phyloP scores from a whole-genome alignment of 257 asterid genomes.

The Nicotiana otophora region DNA sequence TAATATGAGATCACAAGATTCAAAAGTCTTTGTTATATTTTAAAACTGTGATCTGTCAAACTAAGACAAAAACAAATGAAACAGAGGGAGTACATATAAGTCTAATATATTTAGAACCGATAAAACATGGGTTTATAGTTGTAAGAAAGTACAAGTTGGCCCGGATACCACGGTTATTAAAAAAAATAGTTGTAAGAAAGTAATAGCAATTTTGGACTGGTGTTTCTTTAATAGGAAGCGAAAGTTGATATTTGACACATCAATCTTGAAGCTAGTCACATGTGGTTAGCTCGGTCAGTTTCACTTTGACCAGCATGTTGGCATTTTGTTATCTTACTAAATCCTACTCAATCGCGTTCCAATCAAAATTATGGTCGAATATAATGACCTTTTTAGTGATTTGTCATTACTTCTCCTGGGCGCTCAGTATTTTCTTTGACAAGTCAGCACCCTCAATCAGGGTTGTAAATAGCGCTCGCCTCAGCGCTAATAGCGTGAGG shows the following conservation, averaged over 20 bases:
- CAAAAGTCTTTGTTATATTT: too few relatives aligned
- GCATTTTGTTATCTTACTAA: background rate
- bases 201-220: background rate
- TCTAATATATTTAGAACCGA: background rate
- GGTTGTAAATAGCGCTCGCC: too few relatives aligned
- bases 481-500: too few relatives aligned
- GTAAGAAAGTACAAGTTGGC: background rate
- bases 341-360: background rate
- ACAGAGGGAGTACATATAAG: background rate
- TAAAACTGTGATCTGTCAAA: too few relatives aligned
- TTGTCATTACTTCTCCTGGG: background rate
- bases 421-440: background rate
- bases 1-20: too few relatives aligned
- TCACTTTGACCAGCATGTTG: background rate
- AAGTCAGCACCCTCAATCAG: background rate
- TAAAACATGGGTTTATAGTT: background rate
- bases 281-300: background rate
- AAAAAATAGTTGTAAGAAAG: background rate
- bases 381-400: background rate
- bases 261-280: background rate
- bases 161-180: too few relatives aligned
- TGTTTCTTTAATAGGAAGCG: background rate
- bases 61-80: too few relatives aligned
- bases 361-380: background rate
- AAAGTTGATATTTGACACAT: background rate